Base-by-base conservation (phyloP, 2,329 filamentous ascomycete genomes). In the Fusarium solani-melongenae region DNA sequence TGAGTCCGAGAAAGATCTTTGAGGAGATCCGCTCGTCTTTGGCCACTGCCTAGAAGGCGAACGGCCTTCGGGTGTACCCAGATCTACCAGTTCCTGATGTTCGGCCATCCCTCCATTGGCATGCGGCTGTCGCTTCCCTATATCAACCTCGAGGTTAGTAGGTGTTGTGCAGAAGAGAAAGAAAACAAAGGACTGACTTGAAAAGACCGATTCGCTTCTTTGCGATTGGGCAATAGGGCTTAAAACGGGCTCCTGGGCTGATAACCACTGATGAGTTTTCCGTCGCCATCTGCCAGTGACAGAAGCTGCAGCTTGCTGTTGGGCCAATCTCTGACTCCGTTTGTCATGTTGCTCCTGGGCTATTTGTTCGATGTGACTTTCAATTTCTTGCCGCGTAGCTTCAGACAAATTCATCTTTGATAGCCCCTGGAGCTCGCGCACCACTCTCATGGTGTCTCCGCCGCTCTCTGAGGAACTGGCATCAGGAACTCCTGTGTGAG, bases 401-500 rank as follows among this genome's bases (percentile, higher is more conserved):
- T 81, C 77, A n/a, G 78, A 68, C 22, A 81, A 79, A 12, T 83
- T 81, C 20, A 82, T 78, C 36, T 79, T 79, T 61, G 82, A 80
- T 10, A 78, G 79, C 15, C 78, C 75, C 10, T 78, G 74, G n/a
- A 85, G 76, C 2, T 76, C 69, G 5, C 75, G 73, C 17, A 86
- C 77, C 36, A 76, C 55, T 73, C 81, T 76, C 53, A 78, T 80
- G 65, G 83, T 84, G 31, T 82, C 82, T 1, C 85, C 86, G 17
- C 27, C 46, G 67, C 85, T 88, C 15, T 83, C 82, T 4, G 86
- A 86, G 9, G 86, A 88, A 39, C 89, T 80, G 15, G 87, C 79
- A 66, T 90, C 86, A 57, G 86, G 84, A 69, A 86, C 82, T 6
- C 89, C 88, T 1, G 89, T 90, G 46, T 84, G 81, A 0, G 89